phyloP scores from a whole-genome alignment of 176 grass and related monocot species.

The Zoysia japonica region DNA sequence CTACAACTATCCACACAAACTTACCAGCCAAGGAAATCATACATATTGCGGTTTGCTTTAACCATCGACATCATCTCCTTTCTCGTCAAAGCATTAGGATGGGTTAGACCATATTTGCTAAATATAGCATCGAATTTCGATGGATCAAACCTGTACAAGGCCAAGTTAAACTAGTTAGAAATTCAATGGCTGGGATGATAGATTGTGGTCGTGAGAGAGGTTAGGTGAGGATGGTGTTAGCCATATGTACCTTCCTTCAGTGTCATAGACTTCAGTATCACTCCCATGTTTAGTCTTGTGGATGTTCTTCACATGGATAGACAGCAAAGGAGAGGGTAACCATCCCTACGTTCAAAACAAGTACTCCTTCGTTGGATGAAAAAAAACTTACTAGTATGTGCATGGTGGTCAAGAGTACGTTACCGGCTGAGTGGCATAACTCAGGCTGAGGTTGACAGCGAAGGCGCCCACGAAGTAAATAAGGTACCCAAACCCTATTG shows the following conservation, averaged over 20 bases:
- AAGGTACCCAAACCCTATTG: constrained; percentile 41
- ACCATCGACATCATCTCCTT: constrained; percentile 51
- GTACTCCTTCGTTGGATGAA: no score
- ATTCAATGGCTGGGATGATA: not conserved
- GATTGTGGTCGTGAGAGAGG: not conserved
- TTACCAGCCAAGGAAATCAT: constrained; percentile 51
- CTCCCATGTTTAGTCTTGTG: constrained; percentile 73
- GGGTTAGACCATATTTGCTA: constrained; percentile 59
- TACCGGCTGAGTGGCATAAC: constrained; percentile 62
- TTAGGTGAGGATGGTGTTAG: not conserved
- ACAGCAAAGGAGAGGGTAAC: constrained; percentile 56
- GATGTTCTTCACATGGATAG: constrained; percentile 66
- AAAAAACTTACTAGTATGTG: no score
- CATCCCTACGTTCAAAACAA: constrained; percentile 41
- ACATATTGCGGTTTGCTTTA: constrained; percentile 51
- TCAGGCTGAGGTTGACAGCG: constrained; percentile 46
- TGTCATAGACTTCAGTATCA: constrained; percentile 64
- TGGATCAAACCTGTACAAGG: constrained; percentile 54
- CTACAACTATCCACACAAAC: not conserved
- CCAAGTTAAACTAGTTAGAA: constrained; percentile 2
- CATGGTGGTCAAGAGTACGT: not conserved
- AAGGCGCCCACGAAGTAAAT: constrained; percentile 4
- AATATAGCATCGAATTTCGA: constrained; percentile 73
- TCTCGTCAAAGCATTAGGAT: constrained; percentile 51
- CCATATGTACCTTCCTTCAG: constrained; percentile 62